Percentiles rank a stretch among this genome's conserved stretches.
These are phyloP conservation scores for Phytopythium delawarense DNA, from an alignment of 352 stramenopile species.

Conservation along the genomic window DNA sequence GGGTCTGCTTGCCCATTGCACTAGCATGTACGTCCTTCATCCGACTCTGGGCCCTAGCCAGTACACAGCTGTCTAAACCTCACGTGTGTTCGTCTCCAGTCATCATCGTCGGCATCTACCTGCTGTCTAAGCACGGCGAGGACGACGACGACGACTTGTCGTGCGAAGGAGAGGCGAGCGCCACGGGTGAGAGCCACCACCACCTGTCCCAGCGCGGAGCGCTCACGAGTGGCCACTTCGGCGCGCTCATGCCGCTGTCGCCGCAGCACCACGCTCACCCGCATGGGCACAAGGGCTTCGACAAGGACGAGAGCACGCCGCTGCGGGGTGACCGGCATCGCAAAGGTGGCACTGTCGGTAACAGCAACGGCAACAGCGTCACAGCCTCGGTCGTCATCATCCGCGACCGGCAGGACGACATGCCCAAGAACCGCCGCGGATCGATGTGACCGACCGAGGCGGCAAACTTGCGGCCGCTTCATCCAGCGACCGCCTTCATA, in stretches of 20 bases:
- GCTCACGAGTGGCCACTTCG: conserved; percentile 68
- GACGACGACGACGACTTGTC: conserved; percentile 41
- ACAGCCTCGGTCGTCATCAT: conserved; percentile 1
- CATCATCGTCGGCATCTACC: conserved; percentile 82
- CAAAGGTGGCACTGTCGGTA: background rate
- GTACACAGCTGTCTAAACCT: background rate
- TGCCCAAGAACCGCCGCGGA: conserved; percentile 5
- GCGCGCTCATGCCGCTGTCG: conserved; percentile 76
- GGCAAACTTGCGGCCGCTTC: background rate
- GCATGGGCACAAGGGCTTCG: conserved; percentile 39
- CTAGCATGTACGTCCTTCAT: conserved; percentile 48
- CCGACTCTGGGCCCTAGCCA: background rate
- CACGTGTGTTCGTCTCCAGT: conserved; percentile 25
- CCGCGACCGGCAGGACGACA: conserved; percentile 2
- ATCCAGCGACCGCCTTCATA: background rate
- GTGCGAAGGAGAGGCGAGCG: conserved; percentile 10
- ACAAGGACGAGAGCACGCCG: conserved; percentile 44
- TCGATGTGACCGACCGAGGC: conserved; percentile 1
- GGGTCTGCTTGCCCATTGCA: conserved; percentile 75
- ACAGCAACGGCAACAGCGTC: background rate
- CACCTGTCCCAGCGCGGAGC: conserved; percentile 34
- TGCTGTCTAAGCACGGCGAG: conserved; percentile 74
- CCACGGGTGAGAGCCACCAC: conserved; percentile 22
- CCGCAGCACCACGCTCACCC: conserved; percentile 44
- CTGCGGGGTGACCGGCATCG: conserved; percentile 17